Base-by-base conservation (phyloP, 768 basidiomycete species). In the Dentipellis fragilis region DNA sequence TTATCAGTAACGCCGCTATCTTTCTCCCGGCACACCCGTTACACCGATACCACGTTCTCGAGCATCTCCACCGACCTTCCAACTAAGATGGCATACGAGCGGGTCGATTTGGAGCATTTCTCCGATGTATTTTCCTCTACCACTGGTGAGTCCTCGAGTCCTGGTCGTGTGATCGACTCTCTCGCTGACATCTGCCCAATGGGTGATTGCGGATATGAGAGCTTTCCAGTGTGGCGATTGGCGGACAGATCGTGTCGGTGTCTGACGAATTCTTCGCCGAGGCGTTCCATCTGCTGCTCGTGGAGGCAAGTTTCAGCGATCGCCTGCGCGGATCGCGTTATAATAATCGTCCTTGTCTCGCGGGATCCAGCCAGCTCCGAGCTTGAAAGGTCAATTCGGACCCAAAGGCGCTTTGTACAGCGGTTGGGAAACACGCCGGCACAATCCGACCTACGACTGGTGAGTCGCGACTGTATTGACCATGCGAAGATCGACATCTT, bases 231-330 rank as follows among this genome's bases (percentile, higher is more conserved):
- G 85, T 84, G 16, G 83, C 85, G 0, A 73, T 97, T 11, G 95
- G 92, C 16, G 93, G 85, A 2, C 69, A 76, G 56, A 73, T 97
- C 61, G 65, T 86, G 35, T 75, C 79, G 2, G 83, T 89, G 48
- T 96, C 93, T 2, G 96, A 99, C 68, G 93, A 99, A 60, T 99
- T 98, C 76, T 99, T 99, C 65, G 93, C 91, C 10, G 81, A 85
- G 62, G 93, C 89, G 0, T 78, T 71, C 59, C 84, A 95, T 71
- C 74, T 99, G 22, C 76, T 99, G 54, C 77, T 88, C 50, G 85
- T 89, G 45, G 84, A 85, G 71, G 94, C 91, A 58, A 63, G 79
- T 12, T 14, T 49, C 39, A 52, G 6, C 7, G n/a, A 17, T 49
- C 47, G 29, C 29, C 29, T 29, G 29, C 29, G 29, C 34, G 23